Percentiles rank a stretch among this genome's conserved stretches.
These are phyloP conservation scores for Sporisorium iseilematis-ciliati DNA, from an alignment of 1,284 basidiomycete genomes.

Conservation along the genomic window DNA sequence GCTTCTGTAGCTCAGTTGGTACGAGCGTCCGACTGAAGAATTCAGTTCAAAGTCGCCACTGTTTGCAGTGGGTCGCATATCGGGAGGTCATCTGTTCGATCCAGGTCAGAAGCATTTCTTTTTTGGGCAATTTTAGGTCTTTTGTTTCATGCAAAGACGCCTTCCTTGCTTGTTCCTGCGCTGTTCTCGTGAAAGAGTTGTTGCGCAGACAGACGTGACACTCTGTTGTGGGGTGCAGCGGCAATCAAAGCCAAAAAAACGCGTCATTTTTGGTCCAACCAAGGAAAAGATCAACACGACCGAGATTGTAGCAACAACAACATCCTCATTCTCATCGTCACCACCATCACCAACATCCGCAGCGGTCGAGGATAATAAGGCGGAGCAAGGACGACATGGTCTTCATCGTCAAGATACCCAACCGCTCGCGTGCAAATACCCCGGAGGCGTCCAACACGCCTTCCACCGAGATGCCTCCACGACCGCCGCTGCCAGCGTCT, in stretches of 20 bases:
- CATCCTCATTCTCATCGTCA: not conserved
- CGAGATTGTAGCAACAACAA: not conserved
- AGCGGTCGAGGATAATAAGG: not conserved
- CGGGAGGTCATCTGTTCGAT: constrained; percentile 56
- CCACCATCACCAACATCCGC: not conserved
- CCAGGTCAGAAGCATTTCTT: constrained; percentile 50
- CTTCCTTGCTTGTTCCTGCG: not conserved
- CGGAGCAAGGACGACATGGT: constrained; percentile 39
- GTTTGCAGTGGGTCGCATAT: constrained; percentile 17
- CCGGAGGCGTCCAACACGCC: constrained; percentile 38
- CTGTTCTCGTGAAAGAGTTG: not conserved
- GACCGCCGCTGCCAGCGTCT: not conserved
- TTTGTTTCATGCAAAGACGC: not conserved
- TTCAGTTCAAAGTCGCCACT: constrained; percentile 37
- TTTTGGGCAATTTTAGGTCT: too few species aligned
- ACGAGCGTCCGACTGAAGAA: constrained; percentile 61
- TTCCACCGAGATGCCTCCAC: constrained; percentile 3
- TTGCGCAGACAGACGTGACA: not conserved
- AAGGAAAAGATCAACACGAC: constrained; percentile 9
- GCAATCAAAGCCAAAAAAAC: not conserved
- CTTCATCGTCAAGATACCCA: constrained; percentile 65
- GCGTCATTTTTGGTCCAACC: not conserved
- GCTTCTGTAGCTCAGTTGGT: constrained; percentile 60
- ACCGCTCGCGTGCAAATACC: constrained; percentile 43
- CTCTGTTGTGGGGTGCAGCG: constrained; percentile 1